Evolutionary conservation across 2,329 filamentous ascomycete genomes (phyloP).

Genomic region (Exophiala alcalophila): DNA sequence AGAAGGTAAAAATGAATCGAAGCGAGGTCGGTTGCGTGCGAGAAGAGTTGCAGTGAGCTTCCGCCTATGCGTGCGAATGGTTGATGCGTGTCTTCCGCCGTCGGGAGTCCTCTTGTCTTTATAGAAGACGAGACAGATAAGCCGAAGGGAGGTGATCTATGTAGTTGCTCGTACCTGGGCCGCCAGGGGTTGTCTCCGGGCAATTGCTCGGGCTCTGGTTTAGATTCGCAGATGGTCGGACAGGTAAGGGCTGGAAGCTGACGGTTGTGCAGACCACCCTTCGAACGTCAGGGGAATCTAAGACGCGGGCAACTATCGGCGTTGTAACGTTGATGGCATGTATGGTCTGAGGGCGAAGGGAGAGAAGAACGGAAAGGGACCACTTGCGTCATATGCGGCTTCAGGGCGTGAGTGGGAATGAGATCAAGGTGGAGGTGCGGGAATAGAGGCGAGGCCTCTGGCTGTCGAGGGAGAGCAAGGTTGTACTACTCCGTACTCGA

Average conservation of each 20-base stretch:
- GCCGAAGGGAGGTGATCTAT: too few relatives aligned
- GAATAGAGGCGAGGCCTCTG: too few relatives aligned
- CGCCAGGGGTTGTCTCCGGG: constrained; percentile 10
- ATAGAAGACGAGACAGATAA: too few relatives aligned
- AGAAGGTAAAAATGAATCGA: too few relatives aligned
- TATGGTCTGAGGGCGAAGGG: constrained; percentile 4
- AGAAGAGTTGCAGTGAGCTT: too few relatives aligned
- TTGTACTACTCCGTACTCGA: too few relatives aligned
- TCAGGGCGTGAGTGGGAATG: background rate
- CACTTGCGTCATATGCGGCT: constrained; percentile 9
- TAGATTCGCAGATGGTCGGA: constrained; percentile 5
- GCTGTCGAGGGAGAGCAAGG: too few relatives aligned
- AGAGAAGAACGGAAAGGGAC: constrained; percentile 1
- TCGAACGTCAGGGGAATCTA: constrained; percentile 5
- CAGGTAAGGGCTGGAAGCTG: constrained; percentile 3
- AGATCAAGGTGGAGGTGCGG: constrained; percentile 1
- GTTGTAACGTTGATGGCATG: constrained; percentile 5
- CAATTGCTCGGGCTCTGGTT: constrained; percentile 16
- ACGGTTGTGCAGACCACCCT: constrained; percentile 1
- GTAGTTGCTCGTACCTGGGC: too few relatives aligned
- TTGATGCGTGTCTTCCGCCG: too few relatives aligned
- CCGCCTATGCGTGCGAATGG: too few relatives aligned
- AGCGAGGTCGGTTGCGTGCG: too few relatives aligned
- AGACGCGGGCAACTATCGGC: constrained; percentile 8
- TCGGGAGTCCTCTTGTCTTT: too few relatives aligned